Conservation (phyloP, 116 monocot species). For the Trichopus zeylanicus region DNA sequence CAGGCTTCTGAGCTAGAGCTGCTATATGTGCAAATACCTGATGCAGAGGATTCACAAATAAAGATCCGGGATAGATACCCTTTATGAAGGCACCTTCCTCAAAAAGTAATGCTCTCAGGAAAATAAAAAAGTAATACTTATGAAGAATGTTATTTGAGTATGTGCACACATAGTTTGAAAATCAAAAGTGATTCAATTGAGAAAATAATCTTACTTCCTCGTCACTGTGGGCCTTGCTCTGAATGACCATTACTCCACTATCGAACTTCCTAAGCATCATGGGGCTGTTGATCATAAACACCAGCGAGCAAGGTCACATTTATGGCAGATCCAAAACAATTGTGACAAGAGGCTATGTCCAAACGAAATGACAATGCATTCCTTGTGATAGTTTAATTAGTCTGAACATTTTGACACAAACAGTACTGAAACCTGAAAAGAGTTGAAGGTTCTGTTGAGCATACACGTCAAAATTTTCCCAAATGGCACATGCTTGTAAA, state of each 20-base stretch:
- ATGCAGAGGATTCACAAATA: constrained; percentile 12
- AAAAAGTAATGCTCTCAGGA: neutral
- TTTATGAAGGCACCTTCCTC: neutral
- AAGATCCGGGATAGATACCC: neutral
- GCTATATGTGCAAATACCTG: constrained; percentile 68
- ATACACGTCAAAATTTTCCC: constrained; percentile 99
- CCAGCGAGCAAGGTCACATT: constrained; percentile 1
- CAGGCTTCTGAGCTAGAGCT: constrained; percentile 54
- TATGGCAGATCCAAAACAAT: constrained; percentile 10
- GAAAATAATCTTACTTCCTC: constrained; percentile 47
- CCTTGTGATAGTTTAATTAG: neutral
- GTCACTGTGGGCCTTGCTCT: constrained; percentile 84
- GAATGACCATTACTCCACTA: constrained; percentile 93
- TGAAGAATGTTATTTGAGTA: neutral
- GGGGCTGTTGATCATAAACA: constrained; percentile 43
- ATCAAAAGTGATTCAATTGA: neutral
- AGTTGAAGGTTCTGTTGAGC: constrained; percentile 53
- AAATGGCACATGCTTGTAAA: constrained; percentile 80
- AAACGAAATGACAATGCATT: neutral
- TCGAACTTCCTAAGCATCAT: constrained; percentile 94
- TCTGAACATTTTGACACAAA: constrained; percentile 9
- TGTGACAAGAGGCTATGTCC: neutral
- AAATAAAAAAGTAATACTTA: neutral
- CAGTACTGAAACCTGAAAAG: constrained; percentile 29
- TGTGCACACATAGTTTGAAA: neutral